These are phyloP conservation scores for Labyrinthula sp. DNA, from an alignment of 352 stramenopile species.

Conservation along the genomic window DNA sequence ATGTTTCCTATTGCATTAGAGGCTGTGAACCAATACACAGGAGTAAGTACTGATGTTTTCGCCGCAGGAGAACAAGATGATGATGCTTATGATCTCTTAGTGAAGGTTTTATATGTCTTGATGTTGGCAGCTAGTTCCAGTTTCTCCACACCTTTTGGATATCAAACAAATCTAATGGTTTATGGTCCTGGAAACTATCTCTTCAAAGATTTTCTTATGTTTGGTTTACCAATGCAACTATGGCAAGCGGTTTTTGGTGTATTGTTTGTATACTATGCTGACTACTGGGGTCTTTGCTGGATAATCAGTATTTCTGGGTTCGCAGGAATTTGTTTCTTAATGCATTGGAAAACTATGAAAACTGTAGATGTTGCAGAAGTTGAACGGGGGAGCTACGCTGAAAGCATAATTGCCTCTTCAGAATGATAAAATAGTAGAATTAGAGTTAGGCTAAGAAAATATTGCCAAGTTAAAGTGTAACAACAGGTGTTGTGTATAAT, in stretches of 20 bases:
- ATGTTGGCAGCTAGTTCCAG: slow-evolving; percentile 20
- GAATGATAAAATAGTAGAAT: too few species aligned
- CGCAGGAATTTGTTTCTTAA: background rate
- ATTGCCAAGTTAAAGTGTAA: too few species aligned
- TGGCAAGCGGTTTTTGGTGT: slow-evolving; percentile 15
- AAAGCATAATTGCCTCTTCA: too few species aligned
- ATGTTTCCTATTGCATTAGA: slow-evolving; percentile 19
- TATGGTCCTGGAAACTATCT: slow-evolving; percentile 20
- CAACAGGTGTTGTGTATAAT: too few species aligned
- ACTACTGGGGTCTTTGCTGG: slow-evolving; percentile 8
- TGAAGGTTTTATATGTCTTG: slow-evolving; percentile 14
- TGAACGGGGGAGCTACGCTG: too few species aligned
- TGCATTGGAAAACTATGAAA: too few species aligned
- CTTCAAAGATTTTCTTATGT: slow-evolving; percentile 22
- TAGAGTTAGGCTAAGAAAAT: too few species aligned
- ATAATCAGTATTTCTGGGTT: slow-evolving; percentile 4
- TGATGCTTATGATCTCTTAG: background rate
- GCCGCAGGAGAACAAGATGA: background rate
- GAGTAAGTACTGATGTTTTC: background rate
- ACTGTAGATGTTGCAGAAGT: too few species aligned
- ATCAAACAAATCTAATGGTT: slow-evolving; percentile 28
- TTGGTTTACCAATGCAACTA: slow-evolving; percentile 26
- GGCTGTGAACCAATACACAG: slow-evolving; percentile 17
- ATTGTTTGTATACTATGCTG: slow-evolving; percentile 17
- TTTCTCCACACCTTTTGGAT: slow-evolving; percentile 19